Conservation (phyloP, 2,329 filamentous ascomycete species). For the Penicillium crustosum region DNA sequence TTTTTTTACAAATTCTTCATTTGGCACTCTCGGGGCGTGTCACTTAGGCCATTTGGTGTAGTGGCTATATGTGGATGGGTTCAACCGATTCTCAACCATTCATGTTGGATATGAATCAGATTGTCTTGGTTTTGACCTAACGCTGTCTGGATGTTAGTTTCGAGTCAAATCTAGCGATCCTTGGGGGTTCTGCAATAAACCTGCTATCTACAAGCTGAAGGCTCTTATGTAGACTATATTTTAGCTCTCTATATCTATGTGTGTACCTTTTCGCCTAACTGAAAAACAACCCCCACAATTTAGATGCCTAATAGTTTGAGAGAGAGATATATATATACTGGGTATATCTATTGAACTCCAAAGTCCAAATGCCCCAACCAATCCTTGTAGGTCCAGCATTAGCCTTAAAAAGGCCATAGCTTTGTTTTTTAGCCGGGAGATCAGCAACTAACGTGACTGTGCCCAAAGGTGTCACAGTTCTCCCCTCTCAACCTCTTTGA, state of each 20-base stretch:
- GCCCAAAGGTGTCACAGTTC: not conserved
- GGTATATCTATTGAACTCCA: not conserved
- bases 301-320: not conserved
- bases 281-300: not conserved
- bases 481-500: not conserved
- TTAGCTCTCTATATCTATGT: not conserved
- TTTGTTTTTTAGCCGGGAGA: not conserved
- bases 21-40: not conserved
- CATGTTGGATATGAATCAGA: not conserved
- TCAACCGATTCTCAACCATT: not conserved
- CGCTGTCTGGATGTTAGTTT: not conserved
- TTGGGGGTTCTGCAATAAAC: not conserved
- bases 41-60: not conserved
- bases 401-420: slow-evolving; percentile 2
- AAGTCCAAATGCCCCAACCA: not conserved
- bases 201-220: not conserved
- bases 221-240: not conserved
- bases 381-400: not conserved
- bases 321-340: no score
- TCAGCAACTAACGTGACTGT: slow-evolving; percentile 3
- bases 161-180: not conserved
- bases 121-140: not conserved
- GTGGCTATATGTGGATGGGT: not conserved
- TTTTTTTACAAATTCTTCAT: no score
- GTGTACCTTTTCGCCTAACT: not conserved